Evolutionary conservation across 2,329 filamentous ascomycete species (phyloP).

Genomic region (Diplodia mutila): DNA sequence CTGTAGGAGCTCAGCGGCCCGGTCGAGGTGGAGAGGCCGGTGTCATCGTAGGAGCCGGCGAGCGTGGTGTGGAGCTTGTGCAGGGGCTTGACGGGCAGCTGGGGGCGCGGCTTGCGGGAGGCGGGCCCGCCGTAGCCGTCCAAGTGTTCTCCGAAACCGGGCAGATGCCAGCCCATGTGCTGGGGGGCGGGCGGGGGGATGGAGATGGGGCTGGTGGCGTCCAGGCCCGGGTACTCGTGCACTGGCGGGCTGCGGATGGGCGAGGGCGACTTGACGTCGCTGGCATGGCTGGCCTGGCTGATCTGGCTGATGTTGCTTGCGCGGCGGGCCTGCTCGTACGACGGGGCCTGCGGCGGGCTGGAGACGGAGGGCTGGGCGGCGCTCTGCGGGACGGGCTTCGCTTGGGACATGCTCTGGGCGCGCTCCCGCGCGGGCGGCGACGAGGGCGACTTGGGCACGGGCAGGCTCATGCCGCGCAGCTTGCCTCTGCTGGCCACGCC

Average conservation of each 20-base stretch:
- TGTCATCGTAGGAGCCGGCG: conserved; percentile 46
- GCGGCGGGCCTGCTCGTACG: background rate
- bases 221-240: conserved; percentile 43
- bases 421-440: conserved; percentile 28
- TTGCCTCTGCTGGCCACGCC: conserved; percentile 95
- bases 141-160: conserved; percentile 45
- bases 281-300: conserved; percentile 2
- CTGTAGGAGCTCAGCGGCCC: conserved; percentile 52
- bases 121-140: conserved; percentile 39
- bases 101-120: conserved; percentile 44
- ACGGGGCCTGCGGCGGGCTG: background rate
- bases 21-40: conserved; percentile 49
- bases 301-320: conserved; percentile 13
- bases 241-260: conserved; percentile 26
- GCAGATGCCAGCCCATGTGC: conserved; percentile 43
- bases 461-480: conserved; percentile 82
- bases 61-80: conserved; percentile 50
- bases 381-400: conserved; percentile 1
- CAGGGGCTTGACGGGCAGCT: conserved; percentile 45
- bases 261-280: conserved; percentile 23
- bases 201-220: conserved; percentile 46
- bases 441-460: conserved; percentile 55
- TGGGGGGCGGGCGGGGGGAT: conserved; percentile 42
- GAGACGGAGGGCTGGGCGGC: background rate
- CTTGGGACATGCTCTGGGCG: conserved; percentile 9